A percentile compares a stretch with the other conserved stretches of the same genome.
These are phyloP conservation scores for Plasmodium malariae DNA, from an alignment of 169 alveolate species.

Conservation along the genomic window DNA sequence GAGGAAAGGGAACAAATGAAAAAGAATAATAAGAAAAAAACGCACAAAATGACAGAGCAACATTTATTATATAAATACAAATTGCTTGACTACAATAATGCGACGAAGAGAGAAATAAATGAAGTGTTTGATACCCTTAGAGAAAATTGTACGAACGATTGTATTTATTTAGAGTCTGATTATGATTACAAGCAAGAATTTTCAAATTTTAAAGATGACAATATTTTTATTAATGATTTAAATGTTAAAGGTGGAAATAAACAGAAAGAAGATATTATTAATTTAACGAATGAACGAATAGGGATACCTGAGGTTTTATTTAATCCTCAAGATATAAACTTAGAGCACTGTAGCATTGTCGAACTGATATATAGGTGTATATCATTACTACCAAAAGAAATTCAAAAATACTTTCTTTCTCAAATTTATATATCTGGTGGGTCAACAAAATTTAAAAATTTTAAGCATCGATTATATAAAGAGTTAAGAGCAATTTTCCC, in stretches of 20 bases:
- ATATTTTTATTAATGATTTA: slow-evolving; percentile 24
- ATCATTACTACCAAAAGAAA: slow-evolving; percentile 78
- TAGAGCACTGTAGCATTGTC: slow-evolving; percentile 82
- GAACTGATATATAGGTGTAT: slow-evolving; percentile 83
- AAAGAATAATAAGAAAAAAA: slow-evolving; percentile 1
- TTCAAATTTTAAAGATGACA: slow-evolving; percentile 22
- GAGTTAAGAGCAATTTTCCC: slow-evolving; percentile 82
- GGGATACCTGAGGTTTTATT: slow-evolving; percentile 83
- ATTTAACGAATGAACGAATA: slow-evolving; percentile 81
- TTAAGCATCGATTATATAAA: slow-evolving; percentile 79
- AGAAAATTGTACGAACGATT: slow-evolving; percentile 22
- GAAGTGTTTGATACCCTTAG: slow-evolving; percentile 50
- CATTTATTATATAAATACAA: slow-evolving; percentile 70
- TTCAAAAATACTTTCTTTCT: slow-evolving; percentile 78
- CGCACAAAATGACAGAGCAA: slow-evolving; percentile 12
- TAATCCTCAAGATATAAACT: slow-evolving; percentile 81
- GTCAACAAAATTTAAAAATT: slow-evolving; percentile 79
- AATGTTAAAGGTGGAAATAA: slow-evolving; percentile 4
- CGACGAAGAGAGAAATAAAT: slow-evolving; percentile 42
- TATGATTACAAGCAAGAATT: slow-evolving; percentile 55
- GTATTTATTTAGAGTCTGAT: slow-evolving; percentile 40
- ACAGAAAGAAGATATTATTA: slow-evolving; percentile 56
- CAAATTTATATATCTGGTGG: slow-evolving; percentile 86
- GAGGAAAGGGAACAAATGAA: background rate
- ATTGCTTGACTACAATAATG: slow-evolving; percentile 75